Base-by-base conservation (phyloP, 345 rosid genomes). In the Hibiscus tridactylites region DNA sequence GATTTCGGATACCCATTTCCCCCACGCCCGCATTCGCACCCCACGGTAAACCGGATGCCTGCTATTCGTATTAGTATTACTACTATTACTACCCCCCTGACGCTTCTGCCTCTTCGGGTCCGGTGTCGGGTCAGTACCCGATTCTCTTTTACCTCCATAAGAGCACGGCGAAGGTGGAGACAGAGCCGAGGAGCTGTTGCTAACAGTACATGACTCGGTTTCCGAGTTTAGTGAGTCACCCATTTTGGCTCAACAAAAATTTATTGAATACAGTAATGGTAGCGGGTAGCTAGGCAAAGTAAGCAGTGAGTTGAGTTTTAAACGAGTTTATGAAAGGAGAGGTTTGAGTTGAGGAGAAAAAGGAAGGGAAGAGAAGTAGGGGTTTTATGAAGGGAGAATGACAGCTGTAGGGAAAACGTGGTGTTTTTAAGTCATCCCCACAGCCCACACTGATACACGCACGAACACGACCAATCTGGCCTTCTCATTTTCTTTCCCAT, bases 1-100 rank as follows among this genome's bases (percentile, higher is more conserved):
- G 80, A 87, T 87, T 80, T 87, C 91, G 16, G 91, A 85, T 1
- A 87, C 91, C 91, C 91, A 87, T 61, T 80, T 83, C 0, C 91
- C 91, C 91, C 91, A 87, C 4, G 82, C 42, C 73, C 91, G 79
- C 85, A 80, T 83, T 75, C 91, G 76, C 56, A 87, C 91, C 29
- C 91, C 91, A 13, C 84, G 73, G 74, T 81, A 87, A 26, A 79
- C 88, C 57, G 85, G 87, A 72, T 82, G 81, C 52, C 57, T 71
- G 49, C 59, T 54, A 54, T 50, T 16, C 1, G 2, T 50, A 15
- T 61, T 50, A 19, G 2, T 50, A 15, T 61, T 50, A 19, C 53
- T 47, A 15, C 6, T 49, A 49, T 2, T 50, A 4, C 70, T 50
- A 19, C 78, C 75, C 71, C 83, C 70, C 49, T 50, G 76, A 16